phyloP scores from a whole-genome alignment of 2,329 filamentous ascomycete genomes.

The Aspergillus sp. region DNA sequence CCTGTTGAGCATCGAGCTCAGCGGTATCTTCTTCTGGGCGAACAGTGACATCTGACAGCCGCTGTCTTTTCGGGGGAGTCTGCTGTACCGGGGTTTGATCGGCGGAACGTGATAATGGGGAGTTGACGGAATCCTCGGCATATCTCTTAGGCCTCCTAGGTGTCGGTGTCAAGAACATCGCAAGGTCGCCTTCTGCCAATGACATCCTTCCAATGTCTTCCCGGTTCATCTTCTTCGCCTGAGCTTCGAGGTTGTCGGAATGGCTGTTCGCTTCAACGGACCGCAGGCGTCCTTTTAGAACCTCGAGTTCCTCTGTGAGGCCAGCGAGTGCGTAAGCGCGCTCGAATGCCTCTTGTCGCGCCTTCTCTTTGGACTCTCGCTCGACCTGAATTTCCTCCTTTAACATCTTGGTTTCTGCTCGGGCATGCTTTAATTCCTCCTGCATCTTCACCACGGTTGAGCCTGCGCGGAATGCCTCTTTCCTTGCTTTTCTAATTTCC shows the following conservation, averaged over 20 bases:
- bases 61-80: slow-evolving; percentile 30
- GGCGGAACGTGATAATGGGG: slow-evolving; percentile 8
- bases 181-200: slow-evolving; percentile 27
- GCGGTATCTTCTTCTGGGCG: slow-evolving; percentile 21
- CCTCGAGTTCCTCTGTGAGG: slow-evolving; percentile 40
- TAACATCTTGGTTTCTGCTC: slow-evolving; percentile 42
- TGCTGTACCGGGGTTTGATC: slow-evolving; percentile 11
- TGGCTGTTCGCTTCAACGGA: slow-evolving; percentile 34
- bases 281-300: slow-evolving; percentile 37
- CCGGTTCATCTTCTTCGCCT: slow-evolving; percentile 25
- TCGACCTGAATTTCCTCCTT: slow-evolving; percentile 50
- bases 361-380: slow-evolving; percentile 43
- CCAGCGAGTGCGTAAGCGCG: slow-evolving; percentile 42
- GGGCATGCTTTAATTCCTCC: slow-evolving; percentile 43
- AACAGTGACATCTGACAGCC: slow-evolving; percentile 26
- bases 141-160: slow-evolving; percentile 31
- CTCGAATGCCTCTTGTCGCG: slow-evolving; percentile 45
- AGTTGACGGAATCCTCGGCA: slow-evolving; percentile 22
- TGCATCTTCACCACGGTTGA: slow-evolving; percentile 52
- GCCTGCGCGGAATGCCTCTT: slow-evolving; percentile 55
- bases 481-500: slow-evolving; percentile 51
- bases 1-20: slow-evolving; percentile 29
- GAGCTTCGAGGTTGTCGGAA: slow-evolving; percentile 26
- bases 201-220: slow-evolving; percentile 23
- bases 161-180: slow-evolving; percentile 23